A percentile compares a stretch with the other conserved stretches of the same genome.
Evolutionary conservation across 2,329 filamentous ascomycete genomes (phyloP).

Genomic region (Nigrograna mackinnonii): DNA sequence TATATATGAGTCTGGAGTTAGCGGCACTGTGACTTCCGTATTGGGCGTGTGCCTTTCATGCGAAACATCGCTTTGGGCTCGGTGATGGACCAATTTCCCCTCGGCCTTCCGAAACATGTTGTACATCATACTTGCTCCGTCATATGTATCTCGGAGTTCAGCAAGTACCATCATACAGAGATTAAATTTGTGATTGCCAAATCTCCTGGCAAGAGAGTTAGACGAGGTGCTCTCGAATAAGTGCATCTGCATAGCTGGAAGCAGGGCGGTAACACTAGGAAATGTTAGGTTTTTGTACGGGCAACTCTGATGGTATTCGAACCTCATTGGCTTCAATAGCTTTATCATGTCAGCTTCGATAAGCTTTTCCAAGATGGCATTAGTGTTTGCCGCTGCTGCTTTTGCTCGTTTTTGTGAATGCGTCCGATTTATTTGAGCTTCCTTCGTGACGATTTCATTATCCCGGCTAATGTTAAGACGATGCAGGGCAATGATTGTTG

Average conservation of each 20-base stretch:
- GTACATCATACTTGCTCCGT: slow-evolving; percentile 1
- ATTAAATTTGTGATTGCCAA: background rate
- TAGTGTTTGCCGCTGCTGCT: background rate
- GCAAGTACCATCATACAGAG: slow-evolving; percentile 1
- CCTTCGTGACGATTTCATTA: background rate
- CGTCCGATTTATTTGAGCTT: background rate
- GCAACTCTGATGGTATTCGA: background rate
- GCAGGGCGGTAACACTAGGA: background rate
- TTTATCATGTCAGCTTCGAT: slow-evolving; percentile 1
- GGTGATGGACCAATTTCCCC: too few relatives aligned
- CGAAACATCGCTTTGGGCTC: too few relatives aligned
- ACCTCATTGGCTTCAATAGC: background rate
- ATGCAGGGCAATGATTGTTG: too few relatives aligned
- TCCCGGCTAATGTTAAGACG: too few relatives aligned
- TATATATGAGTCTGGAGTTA: too few relatives aligned
- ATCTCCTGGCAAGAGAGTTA: background rate
- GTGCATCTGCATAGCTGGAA: slow-evolving; percentile 1
- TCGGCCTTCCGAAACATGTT: slow-evolving; percentile 1
- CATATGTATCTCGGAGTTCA: background rate
- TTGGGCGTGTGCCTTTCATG: too few relatives aligned
- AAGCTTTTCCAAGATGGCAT: background rate
- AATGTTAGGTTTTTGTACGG: background rate
- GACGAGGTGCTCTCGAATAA: background rate
- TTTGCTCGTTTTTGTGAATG: background rate
- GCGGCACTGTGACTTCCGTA: too few relatives aligned